These are phyloP conservation scores for Leishmania martiniquensis DNA, from an alignment of 208 protist species.

Conservation along the genomic window DNA sequence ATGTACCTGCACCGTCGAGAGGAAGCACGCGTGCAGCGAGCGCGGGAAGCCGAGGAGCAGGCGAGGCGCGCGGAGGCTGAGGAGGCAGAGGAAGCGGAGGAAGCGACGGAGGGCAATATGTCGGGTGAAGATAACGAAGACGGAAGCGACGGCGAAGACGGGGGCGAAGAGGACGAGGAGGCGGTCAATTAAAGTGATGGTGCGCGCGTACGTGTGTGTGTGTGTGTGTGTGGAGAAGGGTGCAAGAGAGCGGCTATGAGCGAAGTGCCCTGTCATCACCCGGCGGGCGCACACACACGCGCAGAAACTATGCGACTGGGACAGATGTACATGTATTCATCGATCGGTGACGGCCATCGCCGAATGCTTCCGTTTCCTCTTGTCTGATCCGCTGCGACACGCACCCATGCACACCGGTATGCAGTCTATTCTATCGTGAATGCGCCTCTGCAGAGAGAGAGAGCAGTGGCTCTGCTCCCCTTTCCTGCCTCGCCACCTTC, in stretches of 20 bases:
- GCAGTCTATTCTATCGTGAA: no score
- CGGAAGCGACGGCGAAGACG: slow-evolving; percentile 21
- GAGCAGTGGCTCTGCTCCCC: no score
- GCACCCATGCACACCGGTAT: not conserved
- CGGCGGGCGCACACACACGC: not conserved
- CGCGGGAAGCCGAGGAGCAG: slow-evolving; percentile 38
- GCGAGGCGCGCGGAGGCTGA: slow-evolving; percentile 16
- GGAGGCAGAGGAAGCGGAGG: slow-evolving; percentile 21
- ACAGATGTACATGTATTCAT: not conserved
- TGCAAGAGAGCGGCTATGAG: no score
- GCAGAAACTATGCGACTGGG: not conserved
- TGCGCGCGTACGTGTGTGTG: not conserved
- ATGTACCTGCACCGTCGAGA: slow-evolving; percentile 42
- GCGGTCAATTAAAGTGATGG: not conserved
- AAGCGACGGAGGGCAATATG: slow-evolving; percentile 1
- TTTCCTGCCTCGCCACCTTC: no score
- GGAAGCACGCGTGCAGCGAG: slow-evolving; percentile 40
- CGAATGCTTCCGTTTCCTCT: not conserved
- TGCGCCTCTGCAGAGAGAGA: not conserved
- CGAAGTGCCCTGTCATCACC: no score
- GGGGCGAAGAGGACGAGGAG: slow-evolving; percentile 8
- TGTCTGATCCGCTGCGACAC: not conserved
- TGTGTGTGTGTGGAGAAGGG: not conserved
- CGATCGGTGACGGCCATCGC: not conserved
- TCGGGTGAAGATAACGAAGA: slow-evolving; percentile 8